Conservation (phyloP, 352 stramenopile species). For the Globisporangium splendens region DNA sequence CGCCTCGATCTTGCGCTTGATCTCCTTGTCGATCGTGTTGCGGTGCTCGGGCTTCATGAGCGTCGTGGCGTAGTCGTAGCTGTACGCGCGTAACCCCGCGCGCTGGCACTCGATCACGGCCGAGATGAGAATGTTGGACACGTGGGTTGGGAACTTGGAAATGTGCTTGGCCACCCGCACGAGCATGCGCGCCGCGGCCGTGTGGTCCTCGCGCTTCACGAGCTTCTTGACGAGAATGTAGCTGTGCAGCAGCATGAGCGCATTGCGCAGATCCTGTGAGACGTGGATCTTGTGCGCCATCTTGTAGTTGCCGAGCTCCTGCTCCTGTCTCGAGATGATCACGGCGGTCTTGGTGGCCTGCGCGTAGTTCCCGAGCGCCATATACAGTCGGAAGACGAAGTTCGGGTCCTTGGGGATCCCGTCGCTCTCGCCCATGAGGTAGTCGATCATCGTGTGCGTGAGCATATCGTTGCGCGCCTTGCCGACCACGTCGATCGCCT, state of each 20-base stretch:
- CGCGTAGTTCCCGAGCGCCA: conserved; percentile 92
- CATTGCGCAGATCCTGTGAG: conserved; percentile 78
- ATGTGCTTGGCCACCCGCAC: conserved; percentile 88
- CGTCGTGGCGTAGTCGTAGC: conserved; percentile 90
- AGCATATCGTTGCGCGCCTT: conserved; percentile 92
- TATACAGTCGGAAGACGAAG: conserved; percentile 94
- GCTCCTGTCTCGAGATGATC: conserved; percentile 92
- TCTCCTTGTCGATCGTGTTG: conserved; percentile 85
- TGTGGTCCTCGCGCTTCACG: conserved; percentile 85
- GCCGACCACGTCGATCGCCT: conserved; percentile 92
- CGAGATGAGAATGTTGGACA: conserved; percentile 90
- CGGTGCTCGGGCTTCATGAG: conserved; percentile 91
- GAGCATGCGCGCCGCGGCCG: conserved; percentile 84
- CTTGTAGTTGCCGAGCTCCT: conserved; percentile 93
- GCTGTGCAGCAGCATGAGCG: conserved; percentile 91
- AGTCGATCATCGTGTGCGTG: conserved; percentile 94
- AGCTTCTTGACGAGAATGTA: conserved; percentile 94
- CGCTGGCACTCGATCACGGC: conserved; percentile 93
- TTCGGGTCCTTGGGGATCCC: conserved; percentile 93
- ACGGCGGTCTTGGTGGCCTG: conserved; percentile 92
- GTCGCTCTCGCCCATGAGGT: conserved; percentile 93
- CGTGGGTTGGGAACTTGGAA: conserved; percentile 91
- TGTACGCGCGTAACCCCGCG: conserved; percentile 84
- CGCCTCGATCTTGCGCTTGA: conserved; percentile 92
- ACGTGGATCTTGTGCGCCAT: conserved; percentile 87